Evolutionary conservation across 2,329 filamentous ascomycete species (phyloP).

Genomic region (Fusarium fujikuroi): DNA sequence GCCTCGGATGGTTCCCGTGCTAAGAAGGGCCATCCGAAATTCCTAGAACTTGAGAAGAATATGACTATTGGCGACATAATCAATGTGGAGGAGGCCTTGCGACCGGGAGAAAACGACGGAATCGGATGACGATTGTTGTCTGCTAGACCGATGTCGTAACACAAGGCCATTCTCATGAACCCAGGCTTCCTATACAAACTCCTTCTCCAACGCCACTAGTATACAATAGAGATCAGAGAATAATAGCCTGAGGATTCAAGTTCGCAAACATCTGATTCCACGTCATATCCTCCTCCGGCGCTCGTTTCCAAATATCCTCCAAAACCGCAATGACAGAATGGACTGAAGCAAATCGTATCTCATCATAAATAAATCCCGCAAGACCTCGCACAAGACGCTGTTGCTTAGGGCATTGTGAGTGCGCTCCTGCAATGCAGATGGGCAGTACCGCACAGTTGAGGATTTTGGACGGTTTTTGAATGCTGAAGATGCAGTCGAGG

Average conservation of each 20-base stretch:
- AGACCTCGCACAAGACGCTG: slow-evolving; percentile 37
- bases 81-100: too few species aligned
- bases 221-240: slow-evolving; percentile 21
- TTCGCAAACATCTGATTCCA: slow-evolving; percentile 42
- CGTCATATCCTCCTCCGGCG: slow-evolving; percentile 2
- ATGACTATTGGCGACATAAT: too few species aligned
- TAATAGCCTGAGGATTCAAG: slow-evolving; percentile 40
- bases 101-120: too few species aligned
- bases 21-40: too few species aligned
- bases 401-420: slow-evolving; percentile 47
- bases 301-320: slow-evolving; percentile 38
- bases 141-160: too few species aligned
- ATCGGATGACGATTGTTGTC: too few species aligned
- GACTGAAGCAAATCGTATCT: slow-evolving; percentile 54
- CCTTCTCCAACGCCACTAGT: not conserved
- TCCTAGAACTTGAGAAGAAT: too few species aligned
- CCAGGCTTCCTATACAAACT: too few species aligned
- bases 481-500: slow-evolving; percentile 51
- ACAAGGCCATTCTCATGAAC: not conserved
- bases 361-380: slow-evolving; percentile 43
- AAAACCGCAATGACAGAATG: slow-evolving; percentile 39
- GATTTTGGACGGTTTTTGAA: slow-evolving; percentile 49
- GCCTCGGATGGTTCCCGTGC: too few species aligned
- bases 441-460: slow-evolving; percentile 54
- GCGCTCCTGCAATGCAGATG: slow-evolving; percentile 51